These are phyloP conservation scores for Platanthera guangdongensis DNA, from an alignment of 106 monocot genomes.

Conservation along the genomic window DNA sequence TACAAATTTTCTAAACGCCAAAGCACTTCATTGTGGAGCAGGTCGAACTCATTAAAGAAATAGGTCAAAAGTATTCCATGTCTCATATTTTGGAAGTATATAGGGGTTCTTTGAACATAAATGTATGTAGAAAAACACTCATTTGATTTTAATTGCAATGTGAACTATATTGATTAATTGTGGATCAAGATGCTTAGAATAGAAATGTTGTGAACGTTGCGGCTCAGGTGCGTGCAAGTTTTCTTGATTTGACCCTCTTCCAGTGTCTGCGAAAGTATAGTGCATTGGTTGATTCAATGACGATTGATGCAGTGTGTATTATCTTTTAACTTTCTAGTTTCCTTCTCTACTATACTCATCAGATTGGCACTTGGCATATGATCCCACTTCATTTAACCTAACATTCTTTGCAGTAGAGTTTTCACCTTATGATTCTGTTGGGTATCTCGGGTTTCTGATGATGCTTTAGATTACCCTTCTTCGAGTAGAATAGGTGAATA, in stretches of 20 bases:
- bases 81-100: no score
- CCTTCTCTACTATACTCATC: no score
- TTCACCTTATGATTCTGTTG: neutral
- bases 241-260: neutral
- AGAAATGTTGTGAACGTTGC: neutral
- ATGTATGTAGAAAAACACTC: constrained; percentile 5
- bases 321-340: neutral
- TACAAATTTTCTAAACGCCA: no score
- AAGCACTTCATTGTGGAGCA: no score
- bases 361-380: neutral
- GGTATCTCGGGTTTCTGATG: neutral
- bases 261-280: neutral
- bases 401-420: neutral
- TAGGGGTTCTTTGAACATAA: no score
- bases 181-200: neutral
- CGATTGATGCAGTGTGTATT: neutral
- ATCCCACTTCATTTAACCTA: neutral
- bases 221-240: neutral
- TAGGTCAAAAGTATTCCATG: no score
- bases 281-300: neutral
- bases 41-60: no score
- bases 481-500: no score
- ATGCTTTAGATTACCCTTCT: neutral
- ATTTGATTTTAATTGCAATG: neutral
- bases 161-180: neutral